Evolutionary conservation across 768 basidiomycete genomes (phyloP).

Genomic region (Steccherinum ochraceum): DNA sequence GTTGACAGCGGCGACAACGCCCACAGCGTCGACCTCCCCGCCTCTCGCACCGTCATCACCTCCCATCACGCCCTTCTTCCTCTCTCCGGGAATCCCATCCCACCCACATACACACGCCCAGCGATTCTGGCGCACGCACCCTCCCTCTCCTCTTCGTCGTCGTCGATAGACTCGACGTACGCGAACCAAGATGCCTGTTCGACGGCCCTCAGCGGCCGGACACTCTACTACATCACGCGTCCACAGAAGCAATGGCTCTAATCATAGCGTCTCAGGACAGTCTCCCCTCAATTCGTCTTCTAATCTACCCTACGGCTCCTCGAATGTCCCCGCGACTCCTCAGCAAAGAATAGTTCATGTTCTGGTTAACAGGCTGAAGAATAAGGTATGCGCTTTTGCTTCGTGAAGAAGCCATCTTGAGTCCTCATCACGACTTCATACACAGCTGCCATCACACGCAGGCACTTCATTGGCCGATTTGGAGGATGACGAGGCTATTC

Average conservation of each 20-base stretch:
- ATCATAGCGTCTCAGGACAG: conserved; percentile 20
- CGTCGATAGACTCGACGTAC: not conserved
- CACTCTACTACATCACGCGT: conserved; percentile 36
- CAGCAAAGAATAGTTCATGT: conserved; percentile 81
- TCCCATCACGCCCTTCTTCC: no score
- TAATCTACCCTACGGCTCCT: conserved; percentile 25
- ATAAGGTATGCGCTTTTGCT: conserved; percentile 50
- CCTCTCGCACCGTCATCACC: no score
- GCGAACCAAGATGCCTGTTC: conserved; percentile 38
- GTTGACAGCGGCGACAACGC: not conserved
- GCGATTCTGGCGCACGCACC: no score
- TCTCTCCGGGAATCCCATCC: no score
- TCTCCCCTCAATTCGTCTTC: conserved; percentile 11
- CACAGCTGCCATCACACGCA: conserved; percentile 80
- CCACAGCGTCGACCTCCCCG: no score
- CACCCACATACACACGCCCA: no score
- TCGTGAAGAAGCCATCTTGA: no score
- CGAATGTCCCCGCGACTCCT: conserved; percentile 36
- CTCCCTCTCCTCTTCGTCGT: not conserved
- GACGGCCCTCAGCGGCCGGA: conserved; percentile 57
- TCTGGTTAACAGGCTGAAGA: conserved; percentile 73
- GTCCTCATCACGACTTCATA: not conserved
- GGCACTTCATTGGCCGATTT: conserved; percentile 66
- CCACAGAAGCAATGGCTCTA: conserved; percentile 60
- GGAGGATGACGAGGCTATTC: conserved; percentile 70